Evolutionary conservation across 768 basidiomycete species (phyloP).

Genomic region (Amanita fuliginea): DNA sequence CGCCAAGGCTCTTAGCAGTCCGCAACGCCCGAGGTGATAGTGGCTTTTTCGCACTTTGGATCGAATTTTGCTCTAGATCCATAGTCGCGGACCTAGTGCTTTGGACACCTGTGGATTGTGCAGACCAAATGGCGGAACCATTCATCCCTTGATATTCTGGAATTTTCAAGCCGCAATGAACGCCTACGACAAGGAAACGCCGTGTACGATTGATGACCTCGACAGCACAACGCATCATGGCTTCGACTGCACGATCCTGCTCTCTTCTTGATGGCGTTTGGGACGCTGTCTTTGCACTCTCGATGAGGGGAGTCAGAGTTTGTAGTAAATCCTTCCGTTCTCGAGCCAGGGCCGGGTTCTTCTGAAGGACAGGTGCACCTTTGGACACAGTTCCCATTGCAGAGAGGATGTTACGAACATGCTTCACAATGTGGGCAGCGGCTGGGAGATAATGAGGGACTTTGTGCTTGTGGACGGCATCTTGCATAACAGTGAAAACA

Average conservation of each 20-base stretch:
- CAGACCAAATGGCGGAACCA: constrained; percentile 18
- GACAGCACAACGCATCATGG: constrained; percentile 73
- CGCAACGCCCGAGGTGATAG: constrained; percentile 13
- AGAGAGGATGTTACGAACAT: constrained; percentile 78
- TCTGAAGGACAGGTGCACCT: constrained; percentile 63
- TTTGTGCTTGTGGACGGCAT: constrained; percentile 69
- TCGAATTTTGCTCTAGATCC: constrained; percentile 21
- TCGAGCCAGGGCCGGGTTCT: constrained; percentile 53
- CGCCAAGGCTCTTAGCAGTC: constrained; percentile 39
- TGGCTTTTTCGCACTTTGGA: constrained; percentile 15
- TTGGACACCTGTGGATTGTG: constrained; percentile 10
- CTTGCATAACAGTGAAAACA: constrained; percentile 76
- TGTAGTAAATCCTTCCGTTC: constrained; percentile 78
- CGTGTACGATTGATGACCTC: constrained; percentile 76
- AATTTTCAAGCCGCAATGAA: constrained; percentile 63
- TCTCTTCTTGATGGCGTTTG: constrained; percentile 36
- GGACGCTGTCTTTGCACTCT: constrained; percentile 62
- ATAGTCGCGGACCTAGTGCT: background rate
- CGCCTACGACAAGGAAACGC: constrained; percentile 66
- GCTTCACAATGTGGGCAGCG: constrained; percentile 90
- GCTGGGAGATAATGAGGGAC: constrained; percentile 85
- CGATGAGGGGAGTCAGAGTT: constrained; percentile 72
- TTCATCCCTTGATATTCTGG: constrained; percentile 35
- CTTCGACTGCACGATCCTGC: constrained; percentile 48
- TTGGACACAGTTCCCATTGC: constrained; percentile 77